A percentile compares a stretch with the other conserved stretches of the same genome.
Evolutionary conservation across 2,329 filamentous ascomycete genomes (phyloP).

Genomic region (Monilinia fructigena): DNA sequence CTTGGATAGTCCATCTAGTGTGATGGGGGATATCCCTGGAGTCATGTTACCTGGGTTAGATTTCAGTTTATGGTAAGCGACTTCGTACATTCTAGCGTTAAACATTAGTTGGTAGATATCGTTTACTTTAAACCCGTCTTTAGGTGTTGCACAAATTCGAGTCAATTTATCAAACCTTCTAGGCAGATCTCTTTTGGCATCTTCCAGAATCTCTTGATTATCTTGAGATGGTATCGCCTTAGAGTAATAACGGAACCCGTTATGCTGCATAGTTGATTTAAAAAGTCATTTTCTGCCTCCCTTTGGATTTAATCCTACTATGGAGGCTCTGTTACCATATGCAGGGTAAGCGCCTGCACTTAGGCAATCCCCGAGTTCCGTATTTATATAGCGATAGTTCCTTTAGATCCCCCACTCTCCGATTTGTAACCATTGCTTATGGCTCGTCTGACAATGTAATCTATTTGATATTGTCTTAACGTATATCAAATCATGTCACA

Average conservation of each 20-base stretch:
- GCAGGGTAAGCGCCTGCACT: not conserved
- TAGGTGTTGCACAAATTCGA: not conserved
- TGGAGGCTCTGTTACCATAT: not conserved
- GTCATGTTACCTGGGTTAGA: not conserved
- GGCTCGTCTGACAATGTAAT: not conserved
- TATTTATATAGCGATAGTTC: not conserved
- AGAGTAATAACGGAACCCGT: not conserved
- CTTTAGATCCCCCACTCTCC: not conserved
- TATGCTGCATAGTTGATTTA: not conserved
- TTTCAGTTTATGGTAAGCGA: slow-evolving; percentile 1
- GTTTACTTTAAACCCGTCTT: not conserved
- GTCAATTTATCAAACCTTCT: not conserved
- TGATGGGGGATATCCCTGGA: not conserved
- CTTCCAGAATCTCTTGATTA: no score
- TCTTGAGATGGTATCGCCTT: no score
- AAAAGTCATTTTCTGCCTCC: not conserved
- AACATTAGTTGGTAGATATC: not conserved
- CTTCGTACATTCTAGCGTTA: not conserved
- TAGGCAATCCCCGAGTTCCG: slow-evolving; percentile 6
- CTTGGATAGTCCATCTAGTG: not conserved
- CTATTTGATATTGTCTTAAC: not conserved
- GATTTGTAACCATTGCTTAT: not conserved
- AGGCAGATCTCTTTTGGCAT: not conserved
- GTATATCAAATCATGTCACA: not conserved
- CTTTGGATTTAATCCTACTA: not conserved